Percentiles rank a stretch among this genome's conserved stretches.
Conservation (phyloP, 768 basidiomycete species). For the Leucosporidium scottii region DNA sequence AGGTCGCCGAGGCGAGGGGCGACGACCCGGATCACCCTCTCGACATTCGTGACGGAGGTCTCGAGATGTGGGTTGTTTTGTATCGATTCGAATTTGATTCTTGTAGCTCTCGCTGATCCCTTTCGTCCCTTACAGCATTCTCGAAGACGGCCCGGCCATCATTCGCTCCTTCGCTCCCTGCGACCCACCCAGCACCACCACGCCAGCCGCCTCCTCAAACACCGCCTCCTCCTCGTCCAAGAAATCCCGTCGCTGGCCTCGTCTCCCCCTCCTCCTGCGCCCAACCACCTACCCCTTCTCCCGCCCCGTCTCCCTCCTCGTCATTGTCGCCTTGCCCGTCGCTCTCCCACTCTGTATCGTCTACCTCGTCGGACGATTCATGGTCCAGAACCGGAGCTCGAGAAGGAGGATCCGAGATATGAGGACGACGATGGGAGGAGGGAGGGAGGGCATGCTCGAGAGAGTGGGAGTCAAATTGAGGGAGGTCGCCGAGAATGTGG, state of each 20-base stretch:
- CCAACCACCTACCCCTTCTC: constrained; percentile 44
- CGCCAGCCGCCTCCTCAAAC: constrained; percentile 46
- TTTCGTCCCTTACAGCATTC: constrained; percentile 49
- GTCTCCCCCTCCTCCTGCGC: constrained; percentile 61
- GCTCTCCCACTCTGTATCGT: constrained; percentile 26
- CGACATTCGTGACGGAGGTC: constrained; percentile 11
- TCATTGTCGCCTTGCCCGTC: constrained; percentile 24
- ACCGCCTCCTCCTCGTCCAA: constrained; percentile 58
- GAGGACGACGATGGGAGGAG: constrained; percentile 4
- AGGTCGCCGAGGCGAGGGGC: constrained; percentile 47
- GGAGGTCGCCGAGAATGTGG: constrained; percentile 22
- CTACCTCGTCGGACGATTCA: constrained; percentile 49
- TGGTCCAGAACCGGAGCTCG: constrained; percentile 48
- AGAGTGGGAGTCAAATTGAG: constrained; percentile 22
- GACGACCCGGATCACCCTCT: constrained; percentile 53
- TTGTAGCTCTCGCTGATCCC: no score
- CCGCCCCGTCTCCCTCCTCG: constrained; percentile 43
- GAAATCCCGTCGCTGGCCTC: constrained; percentile 44
- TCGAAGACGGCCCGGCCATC: constrained; percentile 43
- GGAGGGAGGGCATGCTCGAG: constrained; percentile 20
- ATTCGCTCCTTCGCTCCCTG: constrained; percentile 50
- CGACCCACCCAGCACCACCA: constrained; percentile 43
- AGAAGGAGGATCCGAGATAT: neutral
- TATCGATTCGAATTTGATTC: no score
- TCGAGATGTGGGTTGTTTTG: constrained; percentile 11